Base-by-base conservation (phyloP, 2,329 filamentous ascomycete species). In the Fusarium mexicanum region DNA sequence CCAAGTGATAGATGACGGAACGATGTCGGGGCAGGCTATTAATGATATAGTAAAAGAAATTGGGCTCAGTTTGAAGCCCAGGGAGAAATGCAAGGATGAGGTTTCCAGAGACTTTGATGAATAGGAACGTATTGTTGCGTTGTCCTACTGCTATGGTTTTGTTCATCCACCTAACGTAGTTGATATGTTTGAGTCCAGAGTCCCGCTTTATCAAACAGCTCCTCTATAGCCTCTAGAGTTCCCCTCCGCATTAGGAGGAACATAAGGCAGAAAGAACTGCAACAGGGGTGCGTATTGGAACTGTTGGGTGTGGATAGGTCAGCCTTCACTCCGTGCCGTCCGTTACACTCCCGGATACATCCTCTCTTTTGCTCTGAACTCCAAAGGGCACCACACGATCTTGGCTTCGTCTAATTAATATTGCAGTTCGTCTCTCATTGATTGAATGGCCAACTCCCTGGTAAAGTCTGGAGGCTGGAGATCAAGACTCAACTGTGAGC, bases 1-100 rank as follows among this genome's bases (percentile, higher is more conserved):
- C 77, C 58, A 77, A 77, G 65, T 79, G 77, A 79, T 69, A 79
- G 72, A 76, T 79, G 76, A 79, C 76, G 40, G 71, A 54, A 70
- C 74, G 55, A 60, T 37, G 58, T 61, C 46, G 66, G 54, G 66
- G 26, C 59, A 67, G 69, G 55, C 46, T 53, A 65, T 54, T 50
- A 38, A 50, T 38, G 59, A 53, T 46, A 55, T 48, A 53, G 41
- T 54, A 24, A 64, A 54, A 64, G 50, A 69, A 33, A 58, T 54
- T 60, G 61, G 61, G 61, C 61, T 72, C 70, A 68, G 60, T 24
- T 64, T 62, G 55, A 61, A 72, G 62, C 55, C 63, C 73, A 70
- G 63, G 54, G 40, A 24, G 55, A 61, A 57, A 59, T 60, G 24
- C 61, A 73, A 75, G 58, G 65, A 68, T 51, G 69, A 72, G 60